phyloP scores from a whole-genome alignment of 768 basidiomycete species.

The Crassisporium funariophilum region DNA sequence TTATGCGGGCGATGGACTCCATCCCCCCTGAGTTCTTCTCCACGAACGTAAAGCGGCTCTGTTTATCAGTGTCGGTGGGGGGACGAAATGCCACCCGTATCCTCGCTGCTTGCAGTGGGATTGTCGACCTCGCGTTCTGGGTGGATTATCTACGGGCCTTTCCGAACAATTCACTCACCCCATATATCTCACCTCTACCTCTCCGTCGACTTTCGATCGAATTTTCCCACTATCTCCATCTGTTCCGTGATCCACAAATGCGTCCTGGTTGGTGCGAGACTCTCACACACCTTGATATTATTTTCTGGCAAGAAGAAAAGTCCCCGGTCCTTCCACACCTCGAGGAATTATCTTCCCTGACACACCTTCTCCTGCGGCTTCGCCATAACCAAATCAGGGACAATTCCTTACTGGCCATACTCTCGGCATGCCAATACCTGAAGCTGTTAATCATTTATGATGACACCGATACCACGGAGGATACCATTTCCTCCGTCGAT shows the following conservation, averaged over 20 bases:
- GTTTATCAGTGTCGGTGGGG: constrained; percentile 36
- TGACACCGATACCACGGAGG: constrained; percentile 26
- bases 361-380: constrained; percentile 35
- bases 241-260: constrained; percentile 16
- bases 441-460: constrained; percentile 31
- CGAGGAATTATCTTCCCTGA: constrained; percentile 28
- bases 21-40: constrained; percentile 39
- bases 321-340: constrained; percentile 30
- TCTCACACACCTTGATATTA: constrained; percentile 40
- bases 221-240: constrained; percentile 27
- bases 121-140: constrained; percentile 41
- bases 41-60: constrained; percentile 38
- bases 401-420: constrained; percentile 22
- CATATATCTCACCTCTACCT: constrained; percentile 28
- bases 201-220: constrained; percentile 39
- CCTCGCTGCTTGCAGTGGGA: constrained; percentile 37
- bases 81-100: constrained; percentile 31
- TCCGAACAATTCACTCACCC: constrained; percentile 18
- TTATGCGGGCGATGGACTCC: constrained; percentile 36
- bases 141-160: constrained; percentile 30
- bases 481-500: constrained; percentile 22
- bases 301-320: constrained; percentile 33
- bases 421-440: constrained; percentile 27
- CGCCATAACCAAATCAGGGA: constrained; percentile 24
- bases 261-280: constrained; percentile 26